Conservation (phyloP, 805 yeast genomes). For the Kregervanrija delftensis region DNA sequence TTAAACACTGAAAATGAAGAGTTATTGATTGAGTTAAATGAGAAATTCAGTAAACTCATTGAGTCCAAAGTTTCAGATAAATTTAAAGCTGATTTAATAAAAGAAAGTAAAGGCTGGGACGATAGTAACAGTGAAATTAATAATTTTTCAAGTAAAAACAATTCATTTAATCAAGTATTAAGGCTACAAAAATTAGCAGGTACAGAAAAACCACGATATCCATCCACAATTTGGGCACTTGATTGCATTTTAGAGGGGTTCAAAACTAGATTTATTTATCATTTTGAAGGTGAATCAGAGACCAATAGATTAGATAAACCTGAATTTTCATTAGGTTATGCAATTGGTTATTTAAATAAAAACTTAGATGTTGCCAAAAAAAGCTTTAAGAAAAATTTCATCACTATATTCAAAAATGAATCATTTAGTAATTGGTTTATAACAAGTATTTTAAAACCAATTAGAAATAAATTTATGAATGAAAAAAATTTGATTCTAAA, state of each 20-base stretch:
- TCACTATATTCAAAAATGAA: conserved; percentile 15
- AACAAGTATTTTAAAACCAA: conserved; percentile 38
- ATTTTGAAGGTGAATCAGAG: conserved; percentile 49
- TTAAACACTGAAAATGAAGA: too few relatives aligned
- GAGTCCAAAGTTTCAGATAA: too few relatives aligned
- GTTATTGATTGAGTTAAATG: too few relatives aligned
- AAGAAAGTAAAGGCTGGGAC: too few relatives aligned
- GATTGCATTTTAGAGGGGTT: conserved; percentile 40
- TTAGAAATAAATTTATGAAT: conserved; percentile 35
- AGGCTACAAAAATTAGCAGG: too few relatives aligned
- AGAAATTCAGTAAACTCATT: too few relatives aligned
- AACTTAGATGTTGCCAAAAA: conserved; percentile 23
- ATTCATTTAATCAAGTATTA: too few relatives aligned
- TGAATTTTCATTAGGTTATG: conserved; percentile 58
- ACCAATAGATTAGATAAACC: conserved; percentile 65
- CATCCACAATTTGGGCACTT: conserved; percentile 41
- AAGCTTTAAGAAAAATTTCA: background rate
- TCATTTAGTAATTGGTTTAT: conserved; percentile 33
- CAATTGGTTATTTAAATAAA: conserved; percentile 34
- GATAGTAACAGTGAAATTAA: too few relatives aligned
- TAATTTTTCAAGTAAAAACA: too few relatives aligned
- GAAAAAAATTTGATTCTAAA: conserved; percentile 17
- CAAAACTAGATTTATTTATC: conserved; percentile 46
- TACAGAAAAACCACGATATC: too few relatives aligned
- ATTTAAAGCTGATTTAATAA: too few relatives aligned